phyloP scores from a whole-genome alignment of 768 basidiomycete species.

The Symmetrospora coprosmae region DNA sequence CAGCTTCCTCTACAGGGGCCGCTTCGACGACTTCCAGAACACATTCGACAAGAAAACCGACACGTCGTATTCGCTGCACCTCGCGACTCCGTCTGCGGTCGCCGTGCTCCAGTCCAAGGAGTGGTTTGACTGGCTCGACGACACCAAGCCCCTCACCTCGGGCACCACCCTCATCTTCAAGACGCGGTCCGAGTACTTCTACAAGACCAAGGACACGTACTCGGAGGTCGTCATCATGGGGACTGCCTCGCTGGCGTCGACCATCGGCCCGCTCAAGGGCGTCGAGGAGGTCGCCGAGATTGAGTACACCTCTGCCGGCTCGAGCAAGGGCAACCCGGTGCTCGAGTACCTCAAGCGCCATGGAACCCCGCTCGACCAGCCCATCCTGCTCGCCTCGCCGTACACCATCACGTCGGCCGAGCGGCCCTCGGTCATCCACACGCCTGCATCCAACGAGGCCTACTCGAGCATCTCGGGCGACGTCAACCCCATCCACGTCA shows the following conservation, averaged over 20 bases:
- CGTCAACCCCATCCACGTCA: slow-evolving; percentile 97
- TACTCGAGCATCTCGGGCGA: slow-evolving; percentile 94
- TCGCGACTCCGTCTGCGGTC: slow-evolving; percentile 62
- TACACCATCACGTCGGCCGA: slow-evolving; percentile 62
- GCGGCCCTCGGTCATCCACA: slow-evolving; percentile 53
- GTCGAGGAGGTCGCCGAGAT: slow-evolving; percentile 28
- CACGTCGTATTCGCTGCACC: slow-evolving; percentile 65
- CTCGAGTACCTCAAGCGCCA: slow-evolving; percentile 83
- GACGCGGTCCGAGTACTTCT: slow-evolving; percentile 66
- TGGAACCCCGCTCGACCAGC: slow-evolving; percentile 61
- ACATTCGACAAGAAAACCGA: slow-evolving; percentile 89
- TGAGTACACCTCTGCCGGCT: slow-evolving; percentile 30
- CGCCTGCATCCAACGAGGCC: slow-evolving; percentile 83
- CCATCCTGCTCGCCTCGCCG: slow-evolving; percentile 66
- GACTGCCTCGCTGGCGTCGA: slow-evolving; percentile 49
- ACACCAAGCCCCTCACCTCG: slow-evolving; percentile 56
- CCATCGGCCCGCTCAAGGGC: slow-evolving; percentile 24
- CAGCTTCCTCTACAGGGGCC: slow-evolving; percentile 90
- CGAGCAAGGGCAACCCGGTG: slow-evolving; percentile 75
- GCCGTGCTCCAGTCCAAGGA: slow-evolving; percentile 89
- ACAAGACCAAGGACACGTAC: slow-evolving; percentile 79
- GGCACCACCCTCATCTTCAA: slow-evolving; percentile 83
- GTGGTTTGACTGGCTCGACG: slow-evolving; percentile 93
- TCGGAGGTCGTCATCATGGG: slow-evolving; percentile 67
- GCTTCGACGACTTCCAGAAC: slow-evolving; percentile 82